Evolutionary conservation across 805 yeast genomes (phyloP).

Genomic region (Metschnikowia similis): DNA sequence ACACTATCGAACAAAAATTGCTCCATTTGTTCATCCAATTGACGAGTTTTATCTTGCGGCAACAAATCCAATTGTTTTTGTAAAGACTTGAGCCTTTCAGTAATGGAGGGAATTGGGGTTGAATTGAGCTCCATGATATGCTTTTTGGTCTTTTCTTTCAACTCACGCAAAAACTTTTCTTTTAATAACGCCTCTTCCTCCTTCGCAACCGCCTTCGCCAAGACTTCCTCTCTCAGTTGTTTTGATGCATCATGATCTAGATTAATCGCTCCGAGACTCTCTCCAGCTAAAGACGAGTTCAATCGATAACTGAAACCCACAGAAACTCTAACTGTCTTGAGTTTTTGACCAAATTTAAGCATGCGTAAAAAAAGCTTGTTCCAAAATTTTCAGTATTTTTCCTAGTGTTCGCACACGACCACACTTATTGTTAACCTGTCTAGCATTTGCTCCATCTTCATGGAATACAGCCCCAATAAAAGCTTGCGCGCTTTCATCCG

Average conservation of each 20-base stretch:
- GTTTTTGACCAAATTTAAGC: background rate
- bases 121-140: conserved; percentile 31
- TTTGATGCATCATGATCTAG: conserved; percentile 8
- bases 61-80: conserved; percentile 27
- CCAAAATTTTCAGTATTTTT: background rate
- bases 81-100: conserved; percentile 27
- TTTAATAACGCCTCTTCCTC: conserved; percentile 38
- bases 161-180: conserved; percentile 32
- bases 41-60: conserved; percentile 31
- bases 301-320: background rate
- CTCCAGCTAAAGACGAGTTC: conserved; percentile 1
- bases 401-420: conserved; percentile 4
- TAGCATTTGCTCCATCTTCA: background rate
- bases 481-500: background rate
- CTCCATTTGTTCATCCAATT: conserved; percentile 38
- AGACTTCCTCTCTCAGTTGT: conserved; percentile 35
- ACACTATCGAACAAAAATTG: conserved; percentile 33
- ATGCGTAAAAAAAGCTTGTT: background rate
- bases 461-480: background rate
- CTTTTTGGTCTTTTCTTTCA: conserved; percentile 23
- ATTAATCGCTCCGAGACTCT: background rate
- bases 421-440: background rate
- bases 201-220: conserved; percentile 41
- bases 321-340: background rate
- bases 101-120: conserved; percentile 29